Conservation (phyloP, 768 basidiomycete genomes). For the Paxillus rubicundulus region DNA sequence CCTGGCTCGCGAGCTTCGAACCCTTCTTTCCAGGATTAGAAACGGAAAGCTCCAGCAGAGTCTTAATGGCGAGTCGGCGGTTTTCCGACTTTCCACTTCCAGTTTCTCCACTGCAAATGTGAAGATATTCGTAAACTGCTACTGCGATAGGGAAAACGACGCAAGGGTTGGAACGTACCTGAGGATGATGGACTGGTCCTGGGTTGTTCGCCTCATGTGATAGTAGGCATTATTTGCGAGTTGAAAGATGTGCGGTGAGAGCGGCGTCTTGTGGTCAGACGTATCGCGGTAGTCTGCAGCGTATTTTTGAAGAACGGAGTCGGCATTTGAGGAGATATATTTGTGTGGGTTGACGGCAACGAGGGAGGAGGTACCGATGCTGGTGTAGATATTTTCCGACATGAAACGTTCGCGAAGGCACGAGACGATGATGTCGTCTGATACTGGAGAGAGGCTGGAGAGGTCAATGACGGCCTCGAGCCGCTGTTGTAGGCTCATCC, state of each 20-base stretch:
- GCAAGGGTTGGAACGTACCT: conserved; percentile 50
- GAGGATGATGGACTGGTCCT: conserved; percentile 89
- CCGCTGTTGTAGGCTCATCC: conserved; percentile 55
- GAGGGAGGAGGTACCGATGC: conserved; percentile 64
- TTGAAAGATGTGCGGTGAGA: conserved; percentile 90
- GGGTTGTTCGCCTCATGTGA: conserved; percentile 90
- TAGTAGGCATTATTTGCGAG: conserved; percentile 91
- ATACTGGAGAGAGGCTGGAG: conserved; percentile 58
- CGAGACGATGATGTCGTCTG: conserved; percentile 83
- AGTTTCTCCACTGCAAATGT: conserved; percentile 72
- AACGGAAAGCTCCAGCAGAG: conserved; percentile 87
- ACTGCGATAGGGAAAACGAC: background rate
- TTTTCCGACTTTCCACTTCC: conserved; percentile 94
- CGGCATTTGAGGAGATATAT: conserved; percentile 79
- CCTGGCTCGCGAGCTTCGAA: conserved; percentile 78
- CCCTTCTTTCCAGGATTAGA: conserved; percentile 92
- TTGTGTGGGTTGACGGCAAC: conserved; percentile 94
- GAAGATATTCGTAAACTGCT: background rate
- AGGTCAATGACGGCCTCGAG: conserved; percentile 75
- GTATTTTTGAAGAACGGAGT: conserved; percentile 82
- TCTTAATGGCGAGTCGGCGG: conserved; percentile 85
- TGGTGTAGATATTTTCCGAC: conserved; percentile 79
- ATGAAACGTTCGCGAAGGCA: conserved; percentile 86
- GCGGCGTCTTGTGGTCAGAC: conserved; percentile 52
- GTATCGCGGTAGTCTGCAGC: conserved; percentile 83